phyloP scores from a whole-genome alignment of 495 filamentous ascomycete species.

The Neurospora terricola region DNA sequence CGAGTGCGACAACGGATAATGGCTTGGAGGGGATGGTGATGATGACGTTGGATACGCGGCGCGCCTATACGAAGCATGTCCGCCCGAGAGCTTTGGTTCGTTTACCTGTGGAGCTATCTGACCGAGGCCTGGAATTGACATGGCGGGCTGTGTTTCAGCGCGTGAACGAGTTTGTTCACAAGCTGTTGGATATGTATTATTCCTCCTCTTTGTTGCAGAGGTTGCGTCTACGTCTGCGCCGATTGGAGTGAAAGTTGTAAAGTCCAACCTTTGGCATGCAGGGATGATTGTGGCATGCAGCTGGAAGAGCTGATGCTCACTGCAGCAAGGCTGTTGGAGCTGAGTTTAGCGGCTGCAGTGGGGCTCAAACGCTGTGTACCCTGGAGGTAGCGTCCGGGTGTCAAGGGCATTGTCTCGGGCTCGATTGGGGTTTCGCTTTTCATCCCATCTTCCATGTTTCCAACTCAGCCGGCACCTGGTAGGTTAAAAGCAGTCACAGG shows the following conservation, averaged over 20 bases:
- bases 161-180: background rate
- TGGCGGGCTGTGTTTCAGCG: background rate
- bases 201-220: too few species aligned
- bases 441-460: background rate
- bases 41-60: background rate
- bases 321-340: background rate
- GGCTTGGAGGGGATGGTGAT: background rate
- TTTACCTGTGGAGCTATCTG: conserved; percentile 35
- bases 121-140: conserved; percentile 43
- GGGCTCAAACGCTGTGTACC: background rate
- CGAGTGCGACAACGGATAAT: background rate
- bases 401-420: background rate
- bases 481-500: background rate
- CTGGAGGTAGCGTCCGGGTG: background rate
- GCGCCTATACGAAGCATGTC: background rate
- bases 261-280: background rate
- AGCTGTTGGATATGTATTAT: background rate
- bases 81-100: background rate
- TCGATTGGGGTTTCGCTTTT: background rate
- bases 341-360: background rate
- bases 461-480: too few species aligned
- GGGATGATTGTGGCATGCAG: background rate
- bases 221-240: background rate
- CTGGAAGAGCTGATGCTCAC: background rate
- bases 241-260: background rate